Base-by-base conservation (phyloP, 495 filamentous ascomycete species). In the Geoglossum glabrum region DNA sequence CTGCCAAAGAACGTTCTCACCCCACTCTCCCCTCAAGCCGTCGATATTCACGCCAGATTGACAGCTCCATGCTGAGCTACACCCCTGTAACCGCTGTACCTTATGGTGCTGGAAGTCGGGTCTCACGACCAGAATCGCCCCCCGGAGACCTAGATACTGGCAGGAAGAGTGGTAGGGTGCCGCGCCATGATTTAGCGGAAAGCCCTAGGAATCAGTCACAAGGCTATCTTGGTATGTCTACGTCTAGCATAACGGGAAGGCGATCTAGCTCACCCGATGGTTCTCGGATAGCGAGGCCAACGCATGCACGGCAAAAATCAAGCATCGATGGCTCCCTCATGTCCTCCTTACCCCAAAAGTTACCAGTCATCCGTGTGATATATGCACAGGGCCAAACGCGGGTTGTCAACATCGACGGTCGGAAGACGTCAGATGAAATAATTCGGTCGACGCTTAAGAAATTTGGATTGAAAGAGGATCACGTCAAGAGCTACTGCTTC, bases 371-470 rank as follows among this genome's bases (percentile, higher is more conserved):
- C 59, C 79, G 87, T 43, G 85, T 97, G 38, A 95, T 97, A 63
- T 94, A 90, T 60, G 86, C 82, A 28, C 87, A 84, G 46, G 85
- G 87, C n/a, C 81, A 85, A 58, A 94, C 88, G 31, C 89, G 90
- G 67, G 88, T 95, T 7, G 78, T 97, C 57, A 86, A 88, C 65
- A 83, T 97, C 54, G 83, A 85, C 56, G 85, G 83, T 61, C 95
- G 87, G 75, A 87, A 82, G 64, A 93, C 84, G 1, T 80, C 86
- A 33, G 92, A 97, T 61, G 87, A 95, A 57, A 83, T 99, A 55
- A 86, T 95, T 68, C 73, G 85, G 27, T 81, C 81, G 58, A 90
- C 90, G 1, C 69, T 96, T 25, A 82, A 80, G 61, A 97, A 97
- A 65, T 83, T 94, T 58, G 74, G 73, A 33, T 65, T 73, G 28